Evolutionary conservation across 2,329 filamentous ascomycete species (phyloP), one percentile per base, ranked within the genome.

Genomic region (Cladosporium colombiae): DNA sequence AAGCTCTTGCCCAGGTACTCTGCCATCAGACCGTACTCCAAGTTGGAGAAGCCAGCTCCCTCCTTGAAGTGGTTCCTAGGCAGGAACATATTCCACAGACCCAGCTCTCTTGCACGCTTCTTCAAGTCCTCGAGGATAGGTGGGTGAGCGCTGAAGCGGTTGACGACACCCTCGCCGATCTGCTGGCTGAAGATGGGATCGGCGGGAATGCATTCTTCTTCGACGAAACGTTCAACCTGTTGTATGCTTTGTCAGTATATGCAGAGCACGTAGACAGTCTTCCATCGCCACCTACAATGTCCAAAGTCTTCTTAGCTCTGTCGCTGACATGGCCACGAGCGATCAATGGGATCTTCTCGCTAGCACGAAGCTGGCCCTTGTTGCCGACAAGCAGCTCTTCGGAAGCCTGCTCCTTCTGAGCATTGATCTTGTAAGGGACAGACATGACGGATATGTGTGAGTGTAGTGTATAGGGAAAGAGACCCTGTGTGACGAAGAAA

Each of bases 51-150:
- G 37, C 95, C 95, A 27, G 94, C 93, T 1, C 93, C 96, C 82
- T 97, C 92, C 78, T 90, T 92, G 85, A 97, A 98, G 81, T 97
- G 93, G 73, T 89, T 93, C 82, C 91, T 94, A 70, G 95, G 92
- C 72, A 99, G 81, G 84, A 99, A 99, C 89, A 99, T 91, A 81
- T 99, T 99, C 95, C 95, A 99, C 55, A 99, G 84, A 1, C 94
- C 95, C 29, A 97, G 85, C 72, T 90, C 85, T 75, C 85, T 86
- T 53, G 94, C 95, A 78, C 93, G 91, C 70, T 81, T 83, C 85
- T 98, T 98, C 73, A 99, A 86, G 64, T 95, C 89, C 72, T 99
- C 95, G 68, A 99, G 86, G 73, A 98, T 85, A 50, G 84, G 77
- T 0, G 95, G 94, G 77, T 96, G 91, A 46, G 84, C 81, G 70